These are phyloP conservation scores for Dryas drummondii DNA, from an alignment of 306 rosid genomes.

Conservation along the genomic window DNA sequence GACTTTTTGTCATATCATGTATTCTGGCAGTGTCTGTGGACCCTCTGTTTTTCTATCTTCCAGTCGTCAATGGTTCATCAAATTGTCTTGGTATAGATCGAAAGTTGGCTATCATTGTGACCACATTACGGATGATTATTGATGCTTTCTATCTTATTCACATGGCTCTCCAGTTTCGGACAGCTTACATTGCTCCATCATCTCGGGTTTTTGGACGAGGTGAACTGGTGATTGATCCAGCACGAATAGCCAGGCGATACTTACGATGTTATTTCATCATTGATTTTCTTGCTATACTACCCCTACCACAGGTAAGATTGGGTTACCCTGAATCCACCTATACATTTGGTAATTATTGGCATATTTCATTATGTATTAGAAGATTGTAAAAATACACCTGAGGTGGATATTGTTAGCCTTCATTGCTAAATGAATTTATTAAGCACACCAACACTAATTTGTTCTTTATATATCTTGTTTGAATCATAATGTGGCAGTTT, in stretches of 20 bases:
- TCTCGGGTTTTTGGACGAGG: constrained; percentile 99
- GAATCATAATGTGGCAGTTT: too few species aligned
- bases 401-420: neutral
- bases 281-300: constrained; percentile 80
- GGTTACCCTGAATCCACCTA: constrained; percentile 18
- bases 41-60: constrained; percentile 90
- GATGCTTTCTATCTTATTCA: constrained; percentile 85
- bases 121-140: constrained; percentile 75
- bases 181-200: constrained; percentile 96
- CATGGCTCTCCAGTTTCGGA: constrained; percentile 97
- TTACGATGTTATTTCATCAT: constrained; percentile 69
- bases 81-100: constrained; percentile 81
- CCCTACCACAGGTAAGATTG: constrained; percentile 85
- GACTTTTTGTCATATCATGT: constrained; percentile 76
- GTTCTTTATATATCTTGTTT: too few species aligned
- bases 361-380: neutral
- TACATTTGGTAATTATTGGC: neutral
- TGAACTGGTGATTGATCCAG: constrained; percentile 92
- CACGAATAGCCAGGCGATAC: constrained; percentile 89
- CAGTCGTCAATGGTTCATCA: constrained; percentile 55
- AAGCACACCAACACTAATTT: too few species aligned
- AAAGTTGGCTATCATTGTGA: constrained; percentile 70
- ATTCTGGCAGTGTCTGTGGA: constrained; percentile 86
- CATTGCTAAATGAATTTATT: too few species aligned
- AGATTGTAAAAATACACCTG: neutral